Evolutionary conservation across 495 filamentous ascomycete genomes (phyloP).

Genomic region (Glarea lozoyensis): DNA sequence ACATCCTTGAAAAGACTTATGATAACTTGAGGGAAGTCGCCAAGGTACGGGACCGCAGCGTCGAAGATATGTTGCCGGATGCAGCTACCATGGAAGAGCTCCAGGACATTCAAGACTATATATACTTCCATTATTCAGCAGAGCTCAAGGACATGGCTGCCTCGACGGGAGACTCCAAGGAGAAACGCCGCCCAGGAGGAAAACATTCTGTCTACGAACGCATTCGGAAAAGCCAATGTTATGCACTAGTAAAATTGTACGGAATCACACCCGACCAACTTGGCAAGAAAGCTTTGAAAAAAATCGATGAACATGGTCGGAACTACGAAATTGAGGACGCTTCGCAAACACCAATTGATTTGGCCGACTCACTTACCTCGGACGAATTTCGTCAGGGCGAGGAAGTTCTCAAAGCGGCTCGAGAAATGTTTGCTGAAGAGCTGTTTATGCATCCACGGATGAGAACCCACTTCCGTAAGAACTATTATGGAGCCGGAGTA

Average conservation of each 20-base stretch:
- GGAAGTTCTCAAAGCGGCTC: slow-evolving; percentile 67
- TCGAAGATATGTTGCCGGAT: slow-evolving; percentile 70
- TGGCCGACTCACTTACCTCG: slow-evolving; percentile 68
- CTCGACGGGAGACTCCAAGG: slow-evolving; percentile 44
- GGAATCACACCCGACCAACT: slow-evolving; percentile 85
- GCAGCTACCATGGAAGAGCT: slow-evolving; percentile 85
- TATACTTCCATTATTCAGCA: slow-evolving; percentile 87
- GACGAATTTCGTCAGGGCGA: slow-evolving; percentile 71
- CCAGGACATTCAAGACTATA: slow-evolving; percentile 92
- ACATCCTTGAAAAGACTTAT: slow-evolving; percentile 66
- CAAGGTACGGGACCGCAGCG: slow-evolving; percentile 47
- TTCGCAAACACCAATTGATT: slow-evolving; percentile 61
- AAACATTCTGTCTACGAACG: slow-evolving; percentile 71
- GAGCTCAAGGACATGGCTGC: slow-evolving; percentile 67
- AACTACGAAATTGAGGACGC: slow-evolving; percentile 81
- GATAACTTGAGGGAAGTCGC: slow-evolving; percentile 54
- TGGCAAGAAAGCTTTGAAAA: slow-evolving; percentile 71
- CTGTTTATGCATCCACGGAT: slow-evolving; percentile 80
- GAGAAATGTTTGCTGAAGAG: slow-evolving; percentile 85
- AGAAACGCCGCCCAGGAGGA: slow-evolving; percentile 72
- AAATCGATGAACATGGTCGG: too few species aligned
- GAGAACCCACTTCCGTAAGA: slow-evolving; percentile 73
- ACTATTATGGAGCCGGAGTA: slow-evolving; percentile 71
- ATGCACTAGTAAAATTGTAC: slow-evolving; percentile 77
- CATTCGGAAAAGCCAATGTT: slow-evolving; percentile 67